A percentile compares a stretch with the other conserved stretches of the same genome.
Conservation (phyloP, 257 asterid genomes). For the Verbena officinalis region DNA sequence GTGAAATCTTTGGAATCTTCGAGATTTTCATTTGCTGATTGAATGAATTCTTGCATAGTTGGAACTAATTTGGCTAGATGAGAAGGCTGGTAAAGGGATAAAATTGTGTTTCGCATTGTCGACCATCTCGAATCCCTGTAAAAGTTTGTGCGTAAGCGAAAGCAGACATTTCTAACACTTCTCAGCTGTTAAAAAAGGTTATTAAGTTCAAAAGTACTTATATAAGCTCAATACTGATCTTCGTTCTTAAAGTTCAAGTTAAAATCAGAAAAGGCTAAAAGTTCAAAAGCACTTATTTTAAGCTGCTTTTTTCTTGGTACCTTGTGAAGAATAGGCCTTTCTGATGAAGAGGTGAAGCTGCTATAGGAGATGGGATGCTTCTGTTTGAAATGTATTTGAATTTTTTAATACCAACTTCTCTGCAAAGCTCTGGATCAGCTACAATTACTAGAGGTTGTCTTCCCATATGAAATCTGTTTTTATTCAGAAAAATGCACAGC, state of each 20-base stretch:
- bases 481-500: not conserved
- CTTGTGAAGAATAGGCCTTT: slow-evolving; percentile 94
- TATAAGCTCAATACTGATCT: too few species aligned
- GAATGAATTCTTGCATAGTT: slow-evolving; percentile 76
- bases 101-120: slow-evolving; percentile 81
- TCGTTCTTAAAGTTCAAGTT: too few species aligned
- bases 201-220: not conserved
- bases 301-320: too few species aligned
- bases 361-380: slow-evolving; percentile 97
- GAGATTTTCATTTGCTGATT: slow-evolving; percentile 58
- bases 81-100: slow-evolving; percentile 91
- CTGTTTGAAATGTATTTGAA: slow-evolving; percentile 76
- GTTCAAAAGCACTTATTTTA: not conserved
- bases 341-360: slow-evolving; percentile 90
- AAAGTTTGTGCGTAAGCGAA: not conserved
- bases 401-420: slow-evolving; percentile 87
- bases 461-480: slow-evolving; percentile 89
- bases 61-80: slow-evolving; percentile 84
- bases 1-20: slow-evolving; percentile 52
- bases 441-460: slow-evolving; percentile 85
- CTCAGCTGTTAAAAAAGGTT: too few species aligned
- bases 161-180: too few species aligned
- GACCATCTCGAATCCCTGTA: slow-evolving; percentile 92
- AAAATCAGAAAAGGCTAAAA: too few species aligned
- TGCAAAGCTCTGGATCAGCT: slow-evolving; percentile 91